A percentile compares a stretch with the other conserved stretches of the same genome.
Evolutionary conservation across 805 yeast genomes (phyloP).

Genomic region (Danielia reshetovae): DNA sequence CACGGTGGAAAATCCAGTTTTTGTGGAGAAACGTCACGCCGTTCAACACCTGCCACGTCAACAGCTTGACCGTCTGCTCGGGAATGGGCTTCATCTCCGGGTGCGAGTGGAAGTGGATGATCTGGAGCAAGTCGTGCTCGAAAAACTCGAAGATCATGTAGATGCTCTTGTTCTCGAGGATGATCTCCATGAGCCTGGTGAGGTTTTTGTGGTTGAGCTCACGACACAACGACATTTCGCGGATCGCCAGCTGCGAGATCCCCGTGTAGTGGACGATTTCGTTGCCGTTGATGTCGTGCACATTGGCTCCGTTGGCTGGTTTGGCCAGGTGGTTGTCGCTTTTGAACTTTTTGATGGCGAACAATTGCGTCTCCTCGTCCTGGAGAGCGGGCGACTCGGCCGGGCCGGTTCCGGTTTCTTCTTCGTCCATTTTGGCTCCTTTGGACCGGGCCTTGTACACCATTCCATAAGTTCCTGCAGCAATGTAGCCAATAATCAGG

Average conservation of each 20-base stretch:
- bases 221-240: conserved; percentile 94
- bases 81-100: conserved; percentile 81
- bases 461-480: conserved; percentile 97
- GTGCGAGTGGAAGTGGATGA: conserved; percentile 91
- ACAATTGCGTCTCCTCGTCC: conserved; percentile 34
- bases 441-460: conserved; percentile 81
- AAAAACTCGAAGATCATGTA: conserved; percentile 96
- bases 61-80: conserved; percentile 71
- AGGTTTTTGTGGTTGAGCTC: conserved; percentile 80
- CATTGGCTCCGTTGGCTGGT: conserved; percentile 22
- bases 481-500: conserved; percentile 89
- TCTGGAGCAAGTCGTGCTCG: conserved; percentile 91
- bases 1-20: conserved; percentile 95
- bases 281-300: conserved; percentile 60
- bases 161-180: conserved; percentile 82
- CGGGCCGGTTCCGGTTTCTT: conserved; percentile 10
- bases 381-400: conserved; percentile 1
- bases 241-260: conserved; percentile 89
- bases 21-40: conserved; percentile 92
- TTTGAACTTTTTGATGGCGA: conserved; percentile 93
- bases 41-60: conserved; percentile 86
- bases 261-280: conserved; percentile 90
- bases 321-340: conserved; percentile 55
- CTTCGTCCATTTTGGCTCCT: conserved; percentile 6
- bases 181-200: conserved; percentile 74